These are phyloP conservation scores for Forsythia suspensa DNA, from an alignment of 257 asterid species.

Conservation along the genomic window DNA sequence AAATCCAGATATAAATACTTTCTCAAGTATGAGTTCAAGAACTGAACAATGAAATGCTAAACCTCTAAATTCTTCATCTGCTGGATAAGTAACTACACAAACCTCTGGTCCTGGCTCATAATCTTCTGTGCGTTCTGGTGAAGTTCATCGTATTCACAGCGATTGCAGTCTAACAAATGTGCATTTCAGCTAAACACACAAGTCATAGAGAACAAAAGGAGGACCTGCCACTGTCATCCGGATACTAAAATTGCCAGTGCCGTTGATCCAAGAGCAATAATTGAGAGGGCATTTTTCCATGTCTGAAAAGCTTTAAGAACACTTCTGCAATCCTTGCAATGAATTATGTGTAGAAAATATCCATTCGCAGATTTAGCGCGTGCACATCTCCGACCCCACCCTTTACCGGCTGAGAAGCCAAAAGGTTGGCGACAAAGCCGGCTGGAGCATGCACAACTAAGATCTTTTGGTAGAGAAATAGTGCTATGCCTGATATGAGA, in stretches of 20 bases:
- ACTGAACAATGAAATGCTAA: no score
- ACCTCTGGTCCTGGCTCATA: slow-evolving; percentile 23
- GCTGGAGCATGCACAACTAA: slow-evolving; percentile 92
- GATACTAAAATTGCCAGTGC: slow-evolving; percentile 71
- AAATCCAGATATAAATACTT: no score
- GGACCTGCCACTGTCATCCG: slow-evolving; percentile 77
- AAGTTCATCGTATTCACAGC: slow-evolving; percentile 73
- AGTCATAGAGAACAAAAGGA: slow-evolving; percentile 52
- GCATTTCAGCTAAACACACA: slow-evolving; percentile 62
- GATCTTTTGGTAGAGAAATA: slow-evolving; percentile 54
- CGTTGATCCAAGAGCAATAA: slow-evolving; percentile 57
- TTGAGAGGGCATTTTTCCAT: slow-evolving; percentile 62
- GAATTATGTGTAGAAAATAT: slow-evolving; percentile 76
- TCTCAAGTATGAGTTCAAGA: no score
- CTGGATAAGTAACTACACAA: no score
- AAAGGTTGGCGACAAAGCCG: slow-evolving; percentile 65
- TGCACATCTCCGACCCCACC: no score
- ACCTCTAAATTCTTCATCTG: no score
- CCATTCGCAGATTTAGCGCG: slow-evolving; percentile 28
- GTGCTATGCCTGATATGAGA: slow-evolving; percentile 75
- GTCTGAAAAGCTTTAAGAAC: slow-evolving; percentile 45
- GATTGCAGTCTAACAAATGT: slow-evolving; percentile 54
- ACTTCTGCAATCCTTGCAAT: slow-evolving; percentile 62
- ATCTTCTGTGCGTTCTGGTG: slow-evolving; percentile 81
- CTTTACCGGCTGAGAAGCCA: slow-evolving; percentile 55